Conservation (phyloP, 202 grass and related monocot genomes). For the Bolboschoenoplectus hybrid region DNA sequence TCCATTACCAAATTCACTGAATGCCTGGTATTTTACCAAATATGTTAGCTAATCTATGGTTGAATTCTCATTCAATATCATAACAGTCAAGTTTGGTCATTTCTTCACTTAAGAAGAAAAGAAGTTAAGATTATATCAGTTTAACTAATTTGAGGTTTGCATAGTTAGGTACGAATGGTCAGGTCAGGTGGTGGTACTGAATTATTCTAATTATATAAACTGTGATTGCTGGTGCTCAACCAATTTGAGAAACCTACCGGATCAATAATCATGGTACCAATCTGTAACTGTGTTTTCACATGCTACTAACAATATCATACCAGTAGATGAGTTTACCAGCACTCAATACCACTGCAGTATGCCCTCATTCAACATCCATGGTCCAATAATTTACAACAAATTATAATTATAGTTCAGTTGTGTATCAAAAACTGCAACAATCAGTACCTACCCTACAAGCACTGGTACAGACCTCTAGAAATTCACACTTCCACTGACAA, state of each 20-base stretch:
- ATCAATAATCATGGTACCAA: background rate
- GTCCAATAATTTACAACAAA: background rate
- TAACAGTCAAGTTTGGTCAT: background rate
- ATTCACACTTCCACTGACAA: conserved; percentile 18
- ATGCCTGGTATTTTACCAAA: conserved; percentile 43
- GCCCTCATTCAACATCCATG: background rate
- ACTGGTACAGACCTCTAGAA: background rate
- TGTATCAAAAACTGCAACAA: background rate
- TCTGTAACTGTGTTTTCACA: background rate
- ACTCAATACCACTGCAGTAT: background rate
- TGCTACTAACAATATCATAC: background rate
- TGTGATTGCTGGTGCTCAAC: background rate
- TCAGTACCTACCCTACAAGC: background rate
- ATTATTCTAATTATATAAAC: background rate
- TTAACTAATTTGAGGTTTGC: too few relatives aligned
- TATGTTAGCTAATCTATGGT: background rate
- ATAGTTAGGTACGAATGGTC: background rate
- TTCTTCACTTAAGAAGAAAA: background rate
- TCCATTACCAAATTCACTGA: conserved; percentile 99
- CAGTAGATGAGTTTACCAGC: background rate
- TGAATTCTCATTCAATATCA: background rate
- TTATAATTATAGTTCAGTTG: background rate
- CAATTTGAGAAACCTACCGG: conserved; percentile 1
- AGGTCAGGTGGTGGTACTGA: background rate
- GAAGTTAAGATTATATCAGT: too few relatives aligned